phyloP scores from a whole-genome alignment of 1,139 yeast genomes.

The Diutina mesorugosa region DNA sequence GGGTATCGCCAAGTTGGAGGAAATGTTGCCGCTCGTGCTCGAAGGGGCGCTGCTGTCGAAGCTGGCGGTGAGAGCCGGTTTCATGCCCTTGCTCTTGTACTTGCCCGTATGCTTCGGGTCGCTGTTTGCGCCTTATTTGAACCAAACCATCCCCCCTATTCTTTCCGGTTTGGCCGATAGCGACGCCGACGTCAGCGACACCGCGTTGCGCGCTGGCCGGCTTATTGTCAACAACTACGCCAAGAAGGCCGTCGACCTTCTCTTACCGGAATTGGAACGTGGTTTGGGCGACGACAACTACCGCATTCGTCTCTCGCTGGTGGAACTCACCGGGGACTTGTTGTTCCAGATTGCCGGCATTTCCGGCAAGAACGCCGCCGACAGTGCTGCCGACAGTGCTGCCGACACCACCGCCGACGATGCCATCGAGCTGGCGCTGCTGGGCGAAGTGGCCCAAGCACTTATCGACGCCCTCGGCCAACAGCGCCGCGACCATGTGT shows the following conservation, averaged over 20 bases:
- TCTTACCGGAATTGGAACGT: constrained; percentile 84
- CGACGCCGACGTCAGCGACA: constrained; percentile 79
- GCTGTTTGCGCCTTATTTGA: constrained; percentile 82
- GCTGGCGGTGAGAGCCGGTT: constrained; percentile 77
- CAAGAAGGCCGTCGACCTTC: constrained; percentile 79
- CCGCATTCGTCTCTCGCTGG: constrained; percentile 87
- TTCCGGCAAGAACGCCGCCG: constrained; percentile 41
- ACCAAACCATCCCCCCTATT: constrained; percentile 79
- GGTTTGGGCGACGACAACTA: constrained; percentile 78
- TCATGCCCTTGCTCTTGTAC: constrained; percentile 78
- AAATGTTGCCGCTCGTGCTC: constrained; percentile 69
- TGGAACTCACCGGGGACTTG: constrained; percentile 93
- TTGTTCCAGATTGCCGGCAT: constrained; percentile 92
- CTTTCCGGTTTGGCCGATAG: constrained; percentile 83
- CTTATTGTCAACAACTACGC: constrained; percentile 88
- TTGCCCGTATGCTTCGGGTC: constrained; percentile 92
- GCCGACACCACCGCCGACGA: constrained; percentile 55
- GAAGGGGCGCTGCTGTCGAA: constrained; percentile 57
- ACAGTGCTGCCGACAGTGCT: constrained; percentile 6
- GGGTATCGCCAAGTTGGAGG: constrained; percentile 80
- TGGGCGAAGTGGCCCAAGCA: constrained; percentile 44
- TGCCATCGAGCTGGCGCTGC: constrained; percentile 12
- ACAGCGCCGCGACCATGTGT: constrained; percentile 77
- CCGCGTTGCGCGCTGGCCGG: constrained; percentile 87
- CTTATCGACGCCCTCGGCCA: constrained; percentile 73